Percentiles rank a stretch among this genome's conserved stretches.
phyloP scores from a whole-genome alignment of 2,329 filamentous ascomycete species.

The Penicillium sp. region DNA sequence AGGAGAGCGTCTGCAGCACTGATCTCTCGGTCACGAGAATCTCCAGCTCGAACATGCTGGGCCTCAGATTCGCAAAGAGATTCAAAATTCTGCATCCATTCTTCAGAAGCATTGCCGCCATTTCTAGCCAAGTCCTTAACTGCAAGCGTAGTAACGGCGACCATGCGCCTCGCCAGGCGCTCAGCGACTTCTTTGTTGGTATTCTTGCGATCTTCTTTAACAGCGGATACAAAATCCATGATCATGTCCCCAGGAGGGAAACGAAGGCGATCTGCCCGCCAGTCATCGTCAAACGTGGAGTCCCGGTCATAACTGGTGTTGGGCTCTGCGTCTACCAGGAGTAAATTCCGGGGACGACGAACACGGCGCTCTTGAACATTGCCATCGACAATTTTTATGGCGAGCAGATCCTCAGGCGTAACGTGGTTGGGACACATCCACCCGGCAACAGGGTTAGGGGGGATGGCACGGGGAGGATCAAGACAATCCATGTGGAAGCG shows the following conservation, averaged over 20 bases:
- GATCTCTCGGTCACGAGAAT: background rate
- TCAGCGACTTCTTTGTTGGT: conserved; percentile 3
- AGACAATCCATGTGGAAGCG: conserved; percentile 93
- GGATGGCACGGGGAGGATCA: conserved; percentile 76
- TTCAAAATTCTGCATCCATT: background rate
- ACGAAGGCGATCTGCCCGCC: conserved; percentile 16
- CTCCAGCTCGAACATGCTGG: background rate
- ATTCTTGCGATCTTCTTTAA: conserved; percentile 10
- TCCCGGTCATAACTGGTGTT: conserved; percentile 16
- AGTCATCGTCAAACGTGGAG: conserved; percentile 20
- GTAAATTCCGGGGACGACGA: conserved; percentile 31
- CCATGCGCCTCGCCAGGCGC: conserved; percentile 2
- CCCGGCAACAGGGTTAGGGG: conserved; percentile 67
- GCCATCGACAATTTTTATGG: conserved; percentile 53
- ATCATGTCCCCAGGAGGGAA: conserved; percentile 17
- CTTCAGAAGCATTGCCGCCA: background rate
- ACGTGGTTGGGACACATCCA: conserved; percentile 91
- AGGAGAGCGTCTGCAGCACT: background rate
- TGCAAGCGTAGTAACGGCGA: background rate
- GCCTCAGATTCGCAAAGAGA: background rate
- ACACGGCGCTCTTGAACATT: conserved; percentile 44
- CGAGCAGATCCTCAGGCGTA: conserved; percentile 64
- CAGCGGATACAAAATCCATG: conserved; percentile 19
- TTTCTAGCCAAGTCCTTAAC: background rate
- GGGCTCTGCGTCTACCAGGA: conserved; percentile 14